phyloP scores from a whole-genome alignment of 2,329 filamentous ascomycete species.

The Didymella pinodella region DNA sequence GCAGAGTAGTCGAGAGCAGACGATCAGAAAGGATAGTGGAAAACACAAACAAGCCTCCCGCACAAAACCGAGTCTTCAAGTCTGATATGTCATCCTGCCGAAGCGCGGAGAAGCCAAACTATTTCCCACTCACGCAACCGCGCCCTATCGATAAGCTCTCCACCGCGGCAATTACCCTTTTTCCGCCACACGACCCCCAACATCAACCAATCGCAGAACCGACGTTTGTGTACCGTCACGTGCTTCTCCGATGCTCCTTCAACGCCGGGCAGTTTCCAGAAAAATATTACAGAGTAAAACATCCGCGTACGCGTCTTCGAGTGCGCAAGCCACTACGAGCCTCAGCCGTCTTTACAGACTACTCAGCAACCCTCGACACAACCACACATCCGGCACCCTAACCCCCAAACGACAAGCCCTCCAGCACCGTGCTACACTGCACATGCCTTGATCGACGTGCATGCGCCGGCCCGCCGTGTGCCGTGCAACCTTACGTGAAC shows the following conservation, averaged over 20 bases:
- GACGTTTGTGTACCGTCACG: conserved; percentile 23
- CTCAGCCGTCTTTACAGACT: too few relatives aligned
- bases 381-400: conserved; percentile 7
- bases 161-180: conserved; percentile 31
- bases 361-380: neutral
- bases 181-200: conserved; percentile 27
- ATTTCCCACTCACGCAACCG: conserved; percentile 29
- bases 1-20: neutral
- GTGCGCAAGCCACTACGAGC: neutral
- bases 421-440: neutral
- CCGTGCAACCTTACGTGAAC: conserved; percentile 9
- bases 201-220: conserved; percentile 9
- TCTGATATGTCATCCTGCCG: conserved; percentile 23
- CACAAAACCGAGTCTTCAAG: neutral
- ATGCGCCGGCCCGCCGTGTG: conserved; percentile 20
- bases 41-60: neutral
- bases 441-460: conserved; percentile 15
- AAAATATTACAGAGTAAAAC: too few relatives aligned
- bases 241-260: conserved; percentile 11
- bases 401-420: conserved; percentile 9
- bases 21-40: conserved; percentile 8
- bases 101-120: conserved; percentile 35
- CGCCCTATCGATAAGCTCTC: conserved; percentile 43
- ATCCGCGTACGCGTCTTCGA: neutral
- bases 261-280: too few relatives aligned